Percentiles rank a stretch among this genome's conserved stretches.
Evolutionary conservation across 352 stramenopile species (phyloP).

Genomic region (Halophytophthora batemanensis): DNA sequence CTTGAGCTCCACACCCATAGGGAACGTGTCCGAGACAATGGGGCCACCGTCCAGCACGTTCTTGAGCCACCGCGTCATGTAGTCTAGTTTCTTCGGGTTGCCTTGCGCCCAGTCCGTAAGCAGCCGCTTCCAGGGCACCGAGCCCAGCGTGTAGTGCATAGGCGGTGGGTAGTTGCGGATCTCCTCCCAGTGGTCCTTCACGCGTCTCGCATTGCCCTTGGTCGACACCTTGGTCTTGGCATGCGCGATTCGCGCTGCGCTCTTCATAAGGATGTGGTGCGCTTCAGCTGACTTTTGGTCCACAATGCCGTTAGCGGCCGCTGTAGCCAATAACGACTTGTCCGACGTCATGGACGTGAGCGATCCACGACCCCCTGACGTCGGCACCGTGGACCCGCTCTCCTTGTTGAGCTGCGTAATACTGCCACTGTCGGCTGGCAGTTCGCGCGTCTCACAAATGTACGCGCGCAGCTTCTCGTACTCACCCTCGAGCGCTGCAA

Average conservation of each 20-base stretch:
- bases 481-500: constrained; percentile 74
- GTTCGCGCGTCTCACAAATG: constrained; percentile 71
- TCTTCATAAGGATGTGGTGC: constrained; percentile 72
- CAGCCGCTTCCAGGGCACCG: constrained; percentile 83
- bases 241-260: constrained; percentile 53
- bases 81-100: constrained; percentile 89
- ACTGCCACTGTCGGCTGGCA: constrained; percentile 65
- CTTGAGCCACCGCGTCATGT: constrained; percentile 88
- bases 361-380: constrained; percentile 18
- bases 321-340: constrained; percentile 35
- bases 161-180: constrained; percentile 81
- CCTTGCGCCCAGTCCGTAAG: constrained; percentile 85
- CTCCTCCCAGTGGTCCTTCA: constrained; percentile 89
- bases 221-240: constrained; percentile 68
- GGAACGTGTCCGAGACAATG: constrained; percentile 85
- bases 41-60: constrained; percentile 83
- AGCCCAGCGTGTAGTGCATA: constrained; percentile 83
- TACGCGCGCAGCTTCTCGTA: constrained; percentile 82
- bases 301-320: constrained; percentile 29
- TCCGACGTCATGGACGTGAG: constrained; percentile 37
- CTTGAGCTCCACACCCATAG: constrained; percentile 87
- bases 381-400: not conserved
- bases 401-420: constrained; percentile 27
- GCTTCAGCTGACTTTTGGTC: constrained; percentile 61
- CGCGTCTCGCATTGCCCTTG: constrained; percentile 73